Conservation (phyloP, 139 green algal genomes). For the Chlamydomonas eustigma region DNA sequence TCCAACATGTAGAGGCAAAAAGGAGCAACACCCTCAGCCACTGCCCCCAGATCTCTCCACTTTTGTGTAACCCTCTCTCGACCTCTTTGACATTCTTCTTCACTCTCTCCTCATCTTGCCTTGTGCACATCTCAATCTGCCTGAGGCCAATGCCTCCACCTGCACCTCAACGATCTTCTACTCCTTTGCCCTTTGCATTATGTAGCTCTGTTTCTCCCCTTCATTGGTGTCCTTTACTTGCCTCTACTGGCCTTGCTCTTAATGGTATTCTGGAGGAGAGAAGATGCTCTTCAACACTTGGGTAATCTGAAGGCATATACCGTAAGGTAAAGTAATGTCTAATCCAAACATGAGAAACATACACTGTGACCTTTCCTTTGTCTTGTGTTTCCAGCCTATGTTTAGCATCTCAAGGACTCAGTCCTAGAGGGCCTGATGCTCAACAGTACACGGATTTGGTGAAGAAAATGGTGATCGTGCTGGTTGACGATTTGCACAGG, state of each 20-base stretch:
- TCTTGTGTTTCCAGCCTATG: background rate
- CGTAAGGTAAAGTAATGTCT: too few relatives aligned
- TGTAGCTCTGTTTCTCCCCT: slow-evolving; percentile 11
- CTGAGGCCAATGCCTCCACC: too few relatives aligned
- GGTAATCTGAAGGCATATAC: background rate
- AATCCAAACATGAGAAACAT: background rate
- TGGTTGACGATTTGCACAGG: slow-evolving; percentile 28
- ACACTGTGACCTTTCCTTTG: background rate
- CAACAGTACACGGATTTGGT: background rate
- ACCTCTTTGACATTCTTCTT: too few relatives aligned
- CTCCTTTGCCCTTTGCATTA: too few relatives aligned
- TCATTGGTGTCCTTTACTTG: slow-evolving; percentile 1
- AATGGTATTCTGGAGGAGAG: background rate
- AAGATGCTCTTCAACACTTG: background rate
- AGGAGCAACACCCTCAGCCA: too few relatives aligned
- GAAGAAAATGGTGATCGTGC: background rate
- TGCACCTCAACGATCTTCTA: too few relatives aligned
- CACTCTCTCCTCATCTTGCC: too few relatives aligned
- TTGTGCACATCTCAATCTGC: too few relatives aligned
- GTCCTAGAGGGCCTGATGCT: background rate
- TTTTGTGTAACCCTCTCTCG: too few relatives aligned
- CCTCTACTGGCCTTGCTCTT: background rate
- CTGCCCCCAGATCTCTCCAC: too few relatives aligned
- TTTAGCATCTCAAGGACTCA: background rate
- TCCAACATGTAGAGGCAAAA: too few relatives aligned